Percentiles rank a stretch among this genome's conserved stretches.
phyloP scores from a whole-genome alignment of 352 stramenopile species.

The Globisporangium heterothallicum region DNA sequence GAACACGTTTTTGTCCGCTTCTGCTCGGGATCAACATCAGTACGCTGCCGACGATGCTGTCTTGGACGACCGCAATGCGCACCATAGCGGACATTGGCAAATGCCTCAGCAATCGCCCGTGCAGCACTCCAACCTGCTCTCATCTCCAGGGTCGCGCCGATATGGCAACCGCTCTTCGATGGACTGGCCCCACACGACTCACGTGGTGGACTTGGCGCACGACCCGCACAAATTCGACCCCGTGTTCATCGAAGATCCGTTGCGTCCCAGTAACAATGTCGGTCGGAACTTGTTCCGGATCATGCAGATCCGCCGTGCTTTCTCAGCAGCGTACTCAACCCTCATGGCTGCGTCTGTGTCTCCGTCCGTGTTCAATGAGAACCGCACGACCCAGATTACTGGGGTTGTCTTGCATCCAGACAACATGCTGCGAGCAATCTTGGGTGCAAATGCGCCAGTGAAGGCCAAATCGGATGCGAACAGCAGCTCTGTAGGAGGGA shows the following conservation, averaged over 20 bases:
- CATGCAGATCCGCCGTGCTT: conserved; percentile 79
- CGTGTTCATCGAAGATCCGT: conserved; percentile 93
- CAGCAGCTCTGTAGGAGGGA: no score
- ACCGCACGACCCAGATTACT: conserved; percentile 47
- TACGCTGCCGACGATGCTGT: conserved; percentile 39
- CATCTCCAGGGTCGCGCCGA: conserved; percentile 49
- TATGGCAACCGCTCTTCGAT: conserved; percentile 69
- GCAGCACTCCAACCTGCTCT: conserved; percentile 49
- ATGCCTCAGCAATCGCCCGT: conserved; percentile 37
- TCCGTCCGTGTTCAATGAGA: conserved; percentile 43
- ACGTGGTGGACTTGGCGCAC: conserved; percentile 54
- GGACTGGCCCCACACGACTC: conserved; percentile 39
- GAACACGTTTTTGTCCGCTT: conserved; percentile 22
- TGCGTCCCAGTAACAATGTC: conserved; percentile 94
- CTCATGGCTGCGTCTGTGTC: conserved; percentile 60
- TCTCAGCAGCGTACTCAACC: conserved; percentile 65
- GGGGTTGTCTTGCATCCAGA: conserved; percentile 71
- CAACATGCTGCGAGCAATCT: conserved; percentile 72
- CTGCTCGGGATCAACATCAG: conserved; percentile 33
- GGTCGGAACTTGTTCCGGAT: conserved; percentile 95
- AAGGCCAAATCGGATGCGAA: conserved; percentile 42
- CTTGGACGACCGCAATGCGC: conserved; percentile 42
- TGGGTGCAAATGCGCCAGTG: conserved; percentile 47
- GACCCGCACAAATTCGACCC: conserved; percentile 91
- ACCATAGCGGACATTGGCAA: conserved; percentile 52